Percentiles rank a stretch among this genome's conserved stretches.
phyloP scores from a whole-genome alignment of 78 protist species.

The Dictyostelium capitatum region DNA sequence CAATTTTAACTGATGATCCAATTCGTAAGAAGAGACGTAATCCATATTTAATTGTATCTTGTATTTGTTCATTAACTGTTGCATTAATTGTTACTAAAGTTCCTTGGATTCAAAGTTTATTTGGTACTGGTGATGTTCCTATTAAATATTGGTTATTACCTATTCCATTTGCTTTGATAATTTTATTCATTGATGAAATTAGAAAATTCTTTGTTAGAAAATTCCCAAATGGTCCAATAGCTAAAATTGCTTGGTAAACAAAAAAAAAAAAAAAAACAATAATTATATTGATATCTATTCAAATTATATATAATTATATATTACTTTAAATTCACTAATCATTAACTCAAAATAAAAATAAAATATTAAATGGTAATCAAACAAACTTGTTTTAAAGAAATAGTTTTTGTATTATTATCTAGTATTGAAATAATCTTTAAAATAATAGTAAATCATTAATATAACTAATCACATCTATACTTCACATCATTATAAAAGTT shows the following conservation, averaged over 20 bases:
- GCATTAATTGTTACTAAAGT: conserved; percentile 61
- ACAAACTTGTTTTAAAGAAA: no score
- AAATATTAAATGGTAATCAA: no score
- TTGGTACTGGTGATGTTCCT: conserved; percentile 54
- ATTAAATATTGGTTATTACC: conserved; percentile 85
- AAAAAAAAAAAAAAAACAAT: no score
- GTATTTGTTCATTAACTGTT: conserved; percentile 15
- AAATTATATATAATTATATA: no score
- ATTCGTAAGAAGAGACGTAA: conserved; percentile 47
- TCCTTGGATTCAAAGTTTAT: conserved; percentile 28
- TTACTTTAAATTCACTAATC: no score
- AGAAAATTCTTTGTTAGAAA: conserved; percentile 77
- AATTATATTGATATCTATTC: no score
- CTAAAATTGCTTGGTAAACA: conserved; percentile 44
- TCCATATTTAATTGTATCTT: background rate
- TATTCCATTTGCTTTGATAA: conserved; percentile 87
- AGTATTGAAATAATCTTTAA: no score
- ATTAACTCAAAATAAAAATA: no score
- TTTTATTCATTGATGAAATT: conserved; percentile 89
- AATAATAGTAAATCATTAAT: no score
- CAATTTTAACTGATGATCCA: conserved; percentile 30
- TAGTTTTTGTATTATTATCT: no score
- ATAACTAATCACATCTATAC: no score
- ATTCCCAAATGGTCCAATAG: conserved; percentile 32
- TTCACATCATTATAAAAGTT: no score